Evolutionary conservation across 148 eudicot genomes (phyloP), one percentile per base, ranked within the genome.

Genomic region (Rhododendron henanense): DNA sequence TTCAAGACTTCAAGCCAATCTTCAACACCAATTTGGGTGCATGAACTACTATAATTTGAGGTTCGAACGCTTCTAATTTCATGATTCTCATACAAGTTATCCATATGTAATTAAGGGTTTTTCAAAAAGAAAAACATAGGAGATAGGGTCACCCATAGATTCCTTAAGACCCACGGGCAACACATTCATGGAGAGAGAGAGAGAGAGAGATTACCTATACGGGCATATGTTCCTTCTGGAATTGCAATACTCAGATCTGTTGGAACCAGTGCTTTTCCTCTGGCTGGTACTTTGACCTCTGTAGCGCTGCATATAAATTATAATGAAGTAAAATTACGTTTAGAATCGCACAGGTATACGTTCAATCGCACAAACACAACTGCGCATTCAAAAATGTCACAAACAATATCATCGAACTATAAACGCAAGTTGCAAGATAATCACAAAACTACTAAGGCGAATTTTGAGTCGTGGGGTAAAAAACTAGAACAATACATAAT

Each of bases 201-300:
- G n/a, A n/a, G 73, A 67, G 33, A 18, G 82, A 21, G 15, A 35
- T 31, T 92, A 95, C 98, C 96, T 41, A 94, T 86, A 10, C 95
- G 94, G 87, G 94, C 98, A 47, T 93, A 92, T 16, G 99, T 92
- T 83, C 97, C 98, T 84, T 88, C 90, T 3, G 99, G 98, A 59
- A 94, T 84, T 6, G 98, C 96, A 13, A 96, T 93, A 89, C 98
- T 94, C 5, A 95, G 86, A 91, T 94, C 97, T 69, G 98, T 95
- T 35, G 95, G 92, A 74, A 96, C 89, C 86, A 95, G 31, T 0
- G 98, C 98, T 90, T 96, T 96, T 13, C 97, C 97, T 88, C 97
- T 93, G 7, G 95, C 98, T 28, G 98, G 98, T 5, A 96, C 98
- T 79, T 94, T 94, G 2, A 86, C 81, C n/a, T 93, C 95, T 5